Base-by-base conservation (phyloP, 2,329 filamentous ascomycete genomes). In the Lizonia empirigonia region DNA sequence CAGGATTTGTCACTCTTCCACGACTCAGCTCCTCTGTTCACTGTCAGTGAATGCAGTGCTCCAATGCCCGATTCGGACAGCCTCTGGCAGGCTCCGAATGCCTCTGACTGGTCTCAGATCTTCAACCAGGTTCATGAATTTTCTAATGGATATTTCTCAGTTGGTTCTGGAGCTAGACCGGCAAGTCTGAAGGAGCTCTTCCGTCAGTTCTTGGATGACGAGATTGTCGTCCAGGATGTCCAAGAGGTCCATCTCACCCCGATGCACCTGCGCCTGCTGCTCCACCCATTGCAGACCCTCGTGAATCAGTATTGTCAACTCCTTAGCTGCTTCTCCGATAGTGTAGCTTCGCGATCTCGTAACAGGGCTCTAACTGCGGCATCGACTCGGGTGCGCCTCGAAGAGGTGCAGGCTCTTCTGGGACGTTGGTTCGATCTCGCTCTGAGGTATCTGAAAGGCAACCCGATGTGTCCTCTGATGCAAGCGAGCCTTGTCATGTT, bases 391-490 rank as follows among this genome's bases (percentile, higher is more conserved):
- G 75, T 78, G 22, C 80, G 83, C 10, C 76, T 88, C 1, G 82
- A 86, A 50, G 85, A 89, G 62, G 84, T 87, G 1, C 85, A 88
- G 59, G 78, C 76, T 0, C 72, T 89, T 20, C 74, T 90, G 6
- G 80, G 84, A 56, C 82, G 82, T 49, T 90, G 87, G 87, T 86
- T 86, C 68, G 80, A 84, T 53, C 74, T 89, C n/a, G 82, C 83
- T 29, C 79, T 82, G 53, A 71, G 76, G 9, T 80, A 84, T 65
- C 73, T 77, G 61, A 82, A 83, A 63, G 71, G 75, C n/a, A 80
- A 85, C 62, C 79, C 81, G 1, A 71, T 74, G 38, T 88, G 85
- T 56, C 73, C 81, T 13, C 77, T 85, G 56, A 87, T 83, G 64
- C 81, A 82, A 61, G 85, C 83, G 56, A 88, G 86, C 63, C 72